Evolutionary conservation across 2,329 filamentous ascomycete genomes (phyloP).

Genomic region (Fusarium protoensiforme): DNA sequence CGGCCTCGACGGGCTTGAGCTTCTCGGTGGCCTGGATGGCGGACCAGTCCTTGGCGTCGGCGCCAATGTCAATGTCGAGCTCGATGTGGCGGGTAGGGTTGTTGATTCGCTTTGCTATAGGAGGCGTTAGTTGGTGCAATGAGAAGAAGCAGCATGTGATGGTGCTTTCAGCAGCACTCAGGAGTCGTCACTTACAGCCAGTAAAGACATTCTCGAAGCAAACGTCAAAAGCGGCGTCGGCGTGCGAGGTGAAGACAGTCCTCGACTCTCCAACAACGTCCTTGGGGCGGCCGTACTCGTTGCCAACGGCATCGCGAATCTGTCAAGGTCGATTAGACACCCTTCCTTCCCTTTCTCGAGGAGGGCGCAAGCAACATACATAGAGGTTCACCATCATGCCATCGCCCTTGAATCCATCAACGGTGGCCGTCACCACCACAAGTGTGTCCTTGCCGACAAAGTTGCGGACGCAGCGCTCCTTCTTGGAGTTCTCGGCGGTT

Average conservation of each 20-base stretch:
- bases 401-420: slow-evolving; percentile 88
- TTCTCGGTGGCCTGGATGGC: slow-evolving; percentile 97
- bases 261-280: slow-evolving; percentile 92
- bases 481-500: slow-evolving; percentile 66
- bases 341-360: background rate
- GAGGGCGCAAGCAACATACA: slow-evolving; percentile 63
- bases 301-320: slow-evolving; percentile 95
- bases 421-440: slow-evolving; percentile 92
- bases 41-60: slow-evolving; percentile 98
- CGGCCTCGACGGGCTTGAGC: slow-evolving; percentile 95
- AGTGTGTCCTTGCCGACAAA: slow-evolving; percentile 93
- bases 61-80: slow-evolving; percentile 95
- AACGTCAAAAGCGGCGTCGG: slow-evolving; percentile 93
- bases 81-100: slow-evolving; percentile 77
- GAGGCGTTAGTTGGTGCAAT: slow-evolving; percentile 18
- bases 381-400: slow-evolving; percentile 95
- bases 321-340: slow-evolving; percentile 51
- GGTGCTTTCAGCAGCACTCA: background rate
- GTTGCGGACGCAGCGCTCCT: slow-evolving; percentile 94
- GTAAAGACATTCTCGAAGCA: slow-evolving; percentile 91
- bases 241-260: slow-evolving; percentile 92
- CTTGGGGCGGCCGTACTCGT: slow-evolving; percentile 92
- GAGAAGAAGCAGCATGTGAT: slow-evolving; percentile 12
- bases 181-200: slow-evolving; percentile 66
- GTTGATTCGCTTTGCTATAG: slow-evolving; percentile 41